phyloP scores from a whole-genome alignment of 768 basidiomycete species.

The Paxillus ammoniavirescens region DNA sequence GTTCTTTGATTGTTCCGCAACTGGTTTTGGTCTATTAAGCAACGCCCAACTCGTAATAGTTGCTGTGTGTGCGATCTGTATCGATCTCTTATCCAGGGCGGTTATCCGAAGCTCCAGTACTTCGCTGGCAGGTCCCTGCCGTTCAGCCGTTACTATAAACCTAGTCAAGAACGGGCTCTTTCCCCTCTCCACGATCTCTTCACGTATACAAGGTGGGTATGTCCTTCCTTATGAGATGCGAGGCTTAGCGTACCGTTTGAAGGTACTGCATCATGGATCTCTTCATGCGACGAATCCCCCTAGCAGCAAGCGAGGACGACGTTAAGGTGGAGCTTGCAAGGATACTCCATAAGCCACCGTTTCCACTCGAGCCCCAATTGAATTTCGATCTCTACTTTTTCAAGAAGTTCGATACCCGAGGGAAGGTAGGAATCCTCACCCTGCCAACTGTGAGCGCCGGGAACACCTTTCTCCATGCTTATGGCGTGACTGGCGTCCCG shows the following conservation, averaged over 20 bases:
- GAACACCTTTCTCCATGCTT: slow-evolving; percentile 25
- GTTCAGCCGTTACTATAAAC: neutral
- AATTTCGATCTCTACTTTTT: slow-evolving; percentile 37
- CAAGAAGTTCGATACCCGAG: slow-evolving; percentile 15
- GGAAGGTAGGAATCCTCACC: slow-evolving; percentile 31
- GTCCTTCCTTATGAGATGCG: neutral
- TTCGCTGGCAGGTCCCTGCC: neutral
- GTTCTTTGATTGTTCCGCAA: slow-evolving; percentile 7
- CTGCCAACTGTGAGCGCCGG: slow-evolving; percentile 23
- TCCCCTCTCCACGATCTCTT: neutral
- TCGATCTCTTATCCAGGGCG: neutral
- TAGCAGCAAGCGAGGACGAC: slow-evolving; percentile 30
- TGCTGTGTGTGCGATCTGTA: neutral
- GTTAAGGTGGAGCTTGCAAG: slow-evolving; percentile 32
- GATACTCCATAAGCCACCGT: slow-evolving; percentile 34
- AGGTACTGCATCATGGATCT: slow-evolving; percentile 30
- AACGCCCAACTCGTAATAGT: neutral
- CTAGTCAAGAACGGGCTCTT: neutral
- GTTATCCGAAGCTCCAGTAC: neutral
- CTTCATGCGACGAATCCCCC: slow-evolving; percentile 31
- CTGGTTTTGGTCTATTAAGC: neutral
- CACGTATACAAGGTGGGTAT: slow-evolving; percentile 19
- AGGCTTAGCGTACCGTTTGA: neutral
- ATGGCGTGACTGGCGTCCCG: slow-evolving; percentile 21
- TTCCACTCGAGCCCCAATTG: slow-evolving; percentile 21